Conservation (phyloP, 495 filamentous ascomycete genomes). For the Tuber melanosporum region DNA sequence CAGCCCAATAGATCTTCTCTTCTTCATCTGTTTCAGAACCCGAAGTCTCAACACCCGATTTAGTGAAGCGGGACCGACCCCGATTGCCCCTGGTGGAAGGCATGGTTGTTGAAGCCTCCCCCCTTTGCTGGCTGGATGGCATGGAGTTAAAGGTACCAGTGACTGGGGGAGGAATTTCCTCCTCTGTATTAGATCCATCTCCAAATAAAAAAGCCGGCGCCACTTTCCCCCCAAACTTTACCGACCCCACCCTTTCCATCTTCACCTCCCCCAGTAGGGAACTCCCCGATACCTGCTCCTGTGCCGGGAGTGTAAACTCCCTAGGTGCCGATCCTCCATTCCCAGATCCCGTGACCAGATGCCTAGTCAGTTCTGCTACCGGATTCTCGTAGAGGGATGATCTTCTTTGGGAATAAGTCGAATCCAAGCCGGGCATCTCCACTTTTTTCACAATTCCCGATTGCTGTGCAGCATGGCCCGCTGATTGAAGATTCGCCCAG, state of each 20-base stretch:
- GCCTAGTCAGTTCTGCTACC: background rate
- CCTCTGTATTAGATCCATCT: background rate
- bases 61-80: background rate
- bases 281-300: background rate
- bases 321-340: background rate
- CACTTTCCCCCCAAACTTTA: background rate
- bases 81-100: background rate
- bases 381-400: background rate
- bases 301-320: background rate
- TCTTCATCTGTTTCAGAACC: background rate
- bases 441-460: background rate
- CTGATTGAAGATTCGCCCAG: background rate
- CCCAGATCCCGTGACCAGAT: background rate
- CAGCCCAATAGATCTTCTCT: background rate
- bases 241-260: background rate
- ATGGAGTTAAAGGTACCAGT: background rate
- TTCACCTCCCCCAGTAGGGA: background rate
- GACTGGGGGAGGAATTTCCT: background rate
- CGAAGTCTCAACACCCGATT: background rate
- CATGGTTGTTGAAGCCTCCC: background rate
- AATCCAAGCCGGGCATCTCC: background rate
- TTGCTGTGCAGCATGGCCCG: background rate
- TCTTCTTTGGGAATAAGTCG: background rate
- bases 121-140: background rate
- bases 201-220: background rate